Base-by-base conservation (phyloP, 2,329 filamentous ascomycete species). In the Golovinomyces cichoracearum region DNA sequence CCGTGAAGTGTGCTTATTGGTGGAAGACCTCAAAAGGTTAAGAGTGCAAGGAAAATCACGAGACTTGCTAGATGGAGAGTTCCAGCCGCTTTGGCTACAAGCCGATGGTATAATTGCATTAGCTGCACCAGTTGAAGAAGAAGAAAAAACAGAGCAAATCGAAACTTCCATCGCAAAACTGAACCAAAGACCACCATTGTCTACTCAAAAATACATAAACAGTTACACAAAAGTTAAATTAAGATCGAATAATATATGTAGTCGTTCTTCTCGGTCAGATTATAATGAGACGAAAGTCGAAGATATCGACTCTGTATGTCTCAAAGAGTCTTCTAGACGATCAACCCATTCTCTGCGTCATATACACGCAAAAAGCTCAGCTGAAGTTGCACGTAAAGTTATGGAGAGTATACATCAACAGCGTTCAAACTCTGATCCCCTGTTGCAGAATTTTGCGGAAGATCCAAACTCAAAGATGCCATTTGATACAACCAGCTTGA, bases 41-140 rank as follows among this genome's bases (percentile, higher is more conserved):
- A 78, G 78, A 51, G 70, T 78, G 12, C 74, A 81, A 35, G 83
- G 78, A 5, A 72, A 74, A 17, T 72, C 78, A 41, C 71, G 84
- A 58, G 70, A 76, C 37, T 71, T 88, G 58, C 62, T 74, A 15
- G 64, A 71, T 51, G 79, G 80, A 5, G 60, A 69, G 5, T 70
- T 76, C 21, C 68, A 69, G 12, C 65, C 66, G 12, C 66, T 82
- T 44, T 92, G 82, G 81, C 74, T 76, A 56, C 82, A 90, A 60
- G 83, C 84, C 1, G 81, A 90, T 60, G 82, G 81, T 13, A 86
- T 92, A 63, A 90, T 92, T 59, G 80, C 82, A 29, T 66, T 92
- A n/a, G 83, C 83, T 42, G 78, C 76, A 1, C 76, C 76, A 1
- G 76, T 80, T 52, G 72, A 75, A 33, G 38, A 41, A 12, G 38